Evolutionary conservation across 2,329 filamentous ascomycete genomes (phyloP), one percentile per base, ranked within the genome.

Genomic region (Gyromitra esculenta): DNA sequence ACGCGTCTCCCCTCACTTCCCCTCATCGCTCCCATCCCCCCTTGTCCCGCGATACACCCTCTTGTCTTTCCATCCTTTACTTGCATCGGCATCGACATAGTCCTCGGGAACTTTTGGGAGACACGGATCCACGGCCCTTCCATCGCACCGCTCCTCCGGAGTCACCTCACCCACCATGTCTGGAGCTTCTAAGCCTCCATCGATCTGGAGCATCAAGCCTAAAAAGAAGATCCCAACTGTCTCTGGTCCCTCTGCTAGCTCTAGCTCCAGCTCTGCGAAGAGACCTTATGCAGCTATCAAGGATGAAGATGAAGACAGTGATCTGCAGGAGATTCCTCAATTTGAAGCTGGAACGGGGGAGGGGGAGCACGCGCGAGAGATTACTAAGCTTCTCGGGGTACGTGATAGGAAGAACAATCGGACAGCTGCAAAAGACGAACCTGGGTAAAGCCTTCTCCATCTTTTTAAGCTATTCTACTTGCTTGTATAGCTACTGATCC

Each of bases 131-230:
- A 57, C 64, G 18, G 37, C 50, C 64, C 35, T 45, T 56, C 35
- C 21, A 54, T 52, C 63, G n/a, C 25, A n/a, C 15, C 5, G 13
- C 48, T 15, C 11, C 9, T 25, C n/a, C 9, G 2, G 63, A 37
- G n/a, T 41, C 13, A 39, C 43, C 63, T 60, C 4, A 4, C 25
- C 25, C 25, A 3, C 21, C 15, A 75, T 75, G 72, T 75, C 72
- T 13, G 66, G 13, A 64, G 48, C 66, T 43, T 31, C 72, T 35
- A 21, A 56, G 5, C 31, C 37, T 18, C 45, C 54, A 15, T 74
- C 64, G 5, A 70, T 75, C 11, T 75, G 72, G 72, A 65, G 65
- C 15, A 75, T 75, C 37, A 75, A 70, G 39, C 72, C 72, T n/a
- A 75, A 75, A 31, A 75, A 71, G 59, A 74, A 74, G 15, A 18